These are phyloP conservation scores for Gossypium longicalyx DNA, from an alignment of 345 rosid species.

Conservation along the genomic window DNA sequence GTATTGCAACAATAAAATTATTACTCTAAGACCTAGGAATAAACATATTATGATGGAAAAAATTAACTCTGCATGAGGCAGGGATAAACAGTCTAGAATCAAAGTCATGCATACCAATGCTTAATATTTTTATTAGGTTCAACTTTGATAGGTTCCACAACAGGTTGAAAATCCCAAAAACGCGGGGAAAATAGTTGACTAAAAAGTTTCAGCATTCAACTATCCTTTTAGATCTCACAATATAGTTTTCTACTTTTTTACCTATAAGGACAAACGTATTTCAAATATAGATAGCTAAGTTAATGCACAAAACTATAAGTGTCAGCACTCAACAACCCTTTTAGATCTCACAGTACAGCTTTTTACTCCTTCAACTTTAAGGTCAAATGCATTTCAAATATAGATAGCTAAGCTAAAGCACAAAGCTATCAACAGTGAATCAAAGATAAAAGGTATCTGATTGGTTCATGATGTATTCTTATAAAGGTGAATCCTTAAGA, in stretches of 20 bases:
- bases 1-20: background rate
- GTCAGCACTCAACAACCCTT: background rate
- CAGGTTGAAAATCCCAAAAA: slow-evolving; percentile 5
- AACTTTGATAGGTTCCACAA: background rate
- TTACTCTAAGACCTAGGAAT: background rate
- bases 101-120: background rate
- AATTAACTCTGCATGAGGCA: background rate
- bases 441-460: background rate
- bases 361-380: background rate
- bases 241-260: slow-evolving; percentile 6
- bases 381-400: background rate
- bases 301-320: slow-evolving; percentile 1
- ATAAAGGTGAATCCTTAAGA: slow-evolving; percentile 2
- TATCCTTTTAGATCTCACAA: background rate
- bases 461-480: slow-evolving; percentile 1
- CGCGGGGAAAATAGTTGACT: background rate
- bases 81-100: background rate
- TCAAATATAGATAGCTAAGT: background rate
- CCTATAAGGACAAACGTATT: background rate
- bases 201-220: background rate
- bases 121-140: background rate
- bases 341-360: background rate
- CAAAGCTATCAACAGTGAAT: background rate
- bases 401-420: background rate
- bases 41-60: background rate